These are phyloP conservation scores for Rutstroemia sp. DNA, from an alignment of 2,329 filamentous ascomycete species.

Conservation along the genomic window DNA sequence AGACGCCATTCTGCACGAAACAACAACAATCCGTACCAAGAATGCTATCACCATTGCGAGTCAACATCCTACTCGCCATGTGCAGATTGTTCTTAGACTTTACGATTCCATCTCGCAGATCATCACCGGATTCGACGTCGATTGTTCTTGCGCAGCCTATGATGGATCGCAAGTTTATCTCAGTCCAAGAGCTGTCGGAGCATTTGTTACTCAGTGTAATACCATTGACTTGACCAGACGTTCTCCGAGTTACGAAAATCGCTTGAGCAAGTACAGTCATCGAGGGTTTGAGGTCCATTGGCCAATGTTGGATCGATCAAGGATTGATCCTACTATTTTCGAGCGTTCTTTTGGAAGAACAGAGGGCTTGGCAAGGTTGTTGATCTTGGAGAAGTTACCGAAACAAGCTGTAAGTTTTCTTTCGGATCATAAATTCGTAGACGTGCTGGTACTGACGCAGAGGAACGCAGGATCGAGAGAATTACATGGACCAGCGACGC, in stretches of 20 bases:
- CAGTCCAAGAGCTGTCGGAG: conserved; percentile 67
- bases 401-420: conserved; percentile 37
- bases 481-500: conserved; percentile 63
- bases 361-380: conserved; percentile 67
- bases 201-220: conserved; percentile 78
- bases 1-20: conserved; percentile 74
- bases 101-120: conserved; percentile 83
- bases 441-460: background rate
- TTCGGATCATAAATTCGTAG: background rate
- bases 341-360: conserved; percentile 73
- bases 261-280: conserved; percentile 78
- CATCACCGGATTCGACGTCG: conserved; percentile 81
- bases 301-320: conserved; percentile 64
- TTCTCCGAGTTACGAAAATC: conserved; percentile 81
- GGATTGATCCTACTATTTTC: conserved; percentile 78
- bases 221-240: conserved; percentile 71
- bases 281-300: conserved; percentile 81
- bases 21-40: conserved; percentile 77
- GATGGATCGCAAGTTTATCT: conserved; percentile 75
- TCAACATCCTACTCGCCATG: conserved; percentile 75
- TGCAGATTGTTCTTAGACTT: conserved; percentile 77
- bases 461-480: conserved; percentile 48
- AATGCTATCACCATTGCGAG: conserved; percentile 81
- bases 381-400: conserved; percentile 74
- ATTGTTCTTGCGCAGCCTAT: conserved; percentile 74